A percentile compares a stretch with the other conserved stretches of the same genome.
Evolutionary conservation across 139 green algal species (phyloP).

Genomic region (Cymbomonas tetramitiformis): DNA sequence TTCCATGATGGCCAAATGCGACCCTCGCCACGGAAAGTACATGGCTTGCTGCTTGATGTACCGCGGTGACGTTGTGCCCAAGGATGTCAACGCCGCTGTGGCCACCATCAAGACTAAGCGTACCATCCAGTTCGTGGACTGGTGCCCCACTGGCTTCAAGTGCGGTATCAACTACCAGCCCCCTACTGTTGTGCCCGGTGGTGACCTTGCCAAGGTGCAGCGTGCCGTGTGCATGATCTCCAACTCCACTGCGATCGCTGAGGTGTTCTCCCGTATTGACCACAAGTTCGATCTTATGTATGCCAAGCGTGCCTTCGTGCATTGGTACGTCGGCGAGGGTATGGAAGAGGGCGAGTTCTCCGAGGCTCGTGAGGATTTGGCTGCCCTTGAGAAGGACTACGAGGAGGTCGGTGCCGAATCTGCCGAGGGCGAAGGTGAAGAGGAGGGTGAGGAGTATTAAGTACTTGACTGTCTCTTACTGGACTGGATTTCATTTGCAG

Average conservation of each 20-base stretch:
- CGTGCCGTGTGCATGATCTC: conserved; percentile 99
- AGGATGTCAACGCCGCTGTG: conserved; percentile 93
- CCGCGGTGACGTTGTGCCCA: conserved; percentile 94
- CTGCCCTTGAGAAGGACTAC: conserved; percentile 96
- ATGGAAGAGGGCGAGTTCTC: conserved; percentile 86
- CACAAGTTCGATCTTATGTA: conserved; percentile 99
- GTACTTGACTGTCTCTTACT: too few species aligned
- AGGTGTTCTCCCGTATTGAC: conserved; percentile 94
- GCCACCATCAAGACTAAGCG: conserved; percentile 98
- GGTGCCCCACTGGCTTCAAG: conserved; percentile 98
- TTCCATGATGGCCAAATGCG: conserved; percentile 45
- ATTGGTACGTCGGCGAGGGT: conserved; percentile 97
- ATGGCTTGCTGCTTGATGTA: conserved; percentile 99
- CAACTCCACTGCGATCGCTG: conserved; percentile 94
- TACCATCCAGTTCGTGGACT: conserved; percentile 97
- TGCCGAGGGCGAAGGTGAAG: conserved; percentile 50
- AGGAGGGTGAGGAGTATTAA: conserved; percentile 73
- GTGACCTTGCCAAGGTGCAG: conserved; percentile 97
- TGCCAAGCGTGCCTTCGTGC: conserved; percentile 96
- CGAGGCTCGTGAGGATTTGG: conserved; percentile 84
- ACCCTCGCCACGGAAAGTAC: conserved; percentile 68
- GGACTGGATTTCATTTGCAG: too few species aligned
- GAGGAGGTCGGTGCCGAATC: conserved; percentile 89
- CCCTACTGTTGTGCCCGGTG: conserved; percentile 87
- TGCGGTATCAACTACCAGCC: conserved; percentile 99